A percentile compares a stretch with the other conserved stretches of the same genome.
Evolutionary conservation across 257 asterid genomes (phyloP).

Genomic region (Mitragyna speciosa): DNA sequence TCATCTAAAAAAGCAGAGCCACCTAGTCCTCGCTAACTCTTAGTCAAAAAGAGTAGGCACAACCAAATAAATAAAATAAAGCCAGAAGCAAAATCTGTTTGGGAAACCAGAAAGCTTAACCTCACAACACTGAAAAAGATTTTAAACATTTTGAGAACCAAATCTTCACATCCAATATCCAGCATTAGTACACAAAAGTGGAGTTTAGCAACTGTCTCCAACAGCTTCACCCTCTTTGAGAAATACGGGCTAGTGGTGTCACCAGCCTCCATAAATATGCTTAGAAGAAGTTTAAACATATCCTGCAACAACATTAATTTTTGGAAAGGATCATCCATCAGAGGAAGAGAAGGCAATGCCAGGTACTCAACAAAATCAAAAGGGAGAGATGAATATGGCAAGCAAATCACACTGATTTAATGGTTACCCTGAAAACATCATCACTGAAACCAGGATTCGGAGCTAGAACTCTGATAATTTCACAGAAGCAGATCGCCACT

Average conservation of each 20-base stretch:
- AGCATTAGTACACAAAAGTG: constrained; percentile 67
- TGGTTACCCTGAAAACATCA: constrained; percentile 57
- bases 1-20: background rate
- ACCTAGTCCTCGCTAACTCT: background rate
- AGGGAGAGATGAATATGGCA: background rate
- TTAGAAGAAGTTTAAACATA: constrained; percentile 56
- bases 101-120: constrained; percentile 28
- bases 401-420: background rate
- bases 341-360: background rate
- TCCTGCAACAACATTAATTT: constrained; percentile 48
- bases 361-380: background rate
- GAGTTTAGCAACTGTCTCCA: constrained; percentile 70
- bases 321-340: background rate
- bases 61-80: background rate
- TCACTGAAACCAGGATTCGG: constrained; percentile 65
- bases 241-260: constrained; percentile 60
- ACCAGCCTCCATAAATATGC: constrained; percentile 64
- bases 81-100: background rate
- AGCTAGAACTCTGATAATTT: constrained; percentile 62
- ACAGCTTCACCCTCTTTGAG: constrained; percentile 46
- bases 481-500: constrained; percentile 69
- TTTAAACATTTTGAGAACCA: constrained; percentile 69
- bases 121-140: constrained; percentile 65
- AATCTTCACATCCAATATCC: constrained; percentile 73
- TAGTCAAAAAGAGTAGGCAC: background rate